Evolutionary conservation across 75 land plant species (phyloP).

Genomic region (Chamaecyparis obtusa): DNA sequence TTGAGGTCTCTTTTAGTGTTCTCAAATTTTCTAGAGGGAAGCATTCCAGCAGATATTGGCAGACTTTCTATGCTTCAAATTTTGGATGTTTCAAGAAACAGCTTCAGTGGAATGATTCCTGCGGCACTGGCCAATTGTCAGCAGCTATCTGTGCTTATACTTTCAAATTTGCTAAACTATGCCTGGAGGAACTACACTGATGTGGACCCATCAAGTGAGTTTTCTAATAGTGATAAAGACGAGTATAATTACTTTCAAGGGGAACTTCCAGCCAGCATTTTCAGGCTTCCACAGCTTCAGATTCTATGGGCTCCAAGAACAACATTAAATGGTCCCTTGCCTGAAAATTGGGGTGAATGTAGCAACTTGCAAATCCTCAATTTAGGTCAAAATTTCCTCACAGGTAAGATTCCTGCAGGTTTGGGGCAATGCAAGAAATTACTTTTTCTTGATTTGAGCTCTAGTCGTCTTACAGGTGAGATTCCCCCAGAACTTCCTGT

Average conservation of each 20-base stretch:
- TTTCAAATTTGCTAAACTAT: slow-evolving; percentile 15
- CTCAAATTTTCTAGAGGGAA: slow-evolving; percentile 49
- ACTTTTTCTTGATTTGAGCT: slow-evolving; percentile 39
- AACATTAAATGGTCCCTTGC: slow-evolving; percentile 33
- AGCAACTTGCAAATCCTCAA: slow-evolving; percentile 40
- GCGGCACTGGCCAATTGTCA: slow-evolving; percentile 31
- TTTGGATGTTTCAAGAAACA: slow-evolving; percentile 69
- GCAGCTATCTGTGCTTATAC: slow-evolving; percentile 32
- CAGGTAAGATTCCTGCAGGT: slow-evolving; percentile 37
- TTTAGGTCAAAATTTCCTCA: slow-evolving; percentile 43
- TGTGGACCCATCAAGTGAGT: slow-evolving; percentile 13
- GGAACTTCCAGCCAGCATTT: slow-evolving; percentile 25
- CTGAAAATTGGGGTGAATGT: slow-evolving; percentile 41
- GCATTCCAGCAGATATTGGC: slow-evolving; percentile 62
- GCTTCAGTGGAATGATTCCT: slow-evolving; percentile 51
- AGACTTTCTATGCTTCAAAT: slow-evolving; percentile 38
- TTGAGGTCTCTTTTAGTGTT: slow-evolving; percentile 42
- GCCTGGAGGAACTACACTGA: slow-evolving; percentile 5
- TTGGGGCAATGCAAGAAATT: slow-evolving; percentile 24
- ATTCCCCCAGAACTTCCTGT: slow-evolving; percentile 35
- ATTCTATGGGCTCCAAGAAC: slow-evolving; percentile 43
- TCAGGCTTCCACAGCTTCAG: slow-evolving; percentile 35
- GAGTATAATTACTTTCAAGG: slow-evolving; percentile 42
- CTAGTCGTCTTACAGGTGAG: slow-evolving; percentile 26
- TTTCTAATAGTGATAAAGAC: slow-evolving; percentile 18